phyloP scores from a whole-genome alignment of 108 stramenopile genomes.

The Cyclostephanos invisitatus region DNA sequence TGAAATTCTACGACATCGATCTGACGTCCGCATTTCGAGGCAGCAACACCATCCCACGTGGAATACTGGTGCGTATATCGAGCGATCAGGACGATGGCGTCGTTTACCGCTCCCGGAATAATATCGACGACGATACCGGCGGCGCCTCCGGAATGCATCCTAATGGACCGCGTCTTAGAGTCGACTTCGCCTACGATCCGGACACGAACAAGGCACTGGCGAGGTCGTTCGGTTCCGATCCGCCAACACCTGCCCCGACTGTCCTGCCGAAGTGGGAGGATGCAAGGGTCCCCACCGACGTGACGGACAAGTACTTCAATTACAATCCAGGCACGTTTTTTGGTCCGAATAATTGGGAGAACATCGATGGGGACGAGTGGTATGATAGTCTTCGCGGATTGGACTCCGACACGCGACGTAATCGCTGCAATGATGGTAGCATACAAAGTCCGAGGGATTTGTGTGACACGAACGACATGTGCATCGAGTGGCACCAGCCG shows the following conservation, averaged over 20 bases:
- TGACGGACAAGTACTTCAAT: constrained; percentile 26
- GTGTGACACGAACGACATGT: constrained; percentile 23
- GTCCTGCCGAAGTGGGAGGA: constrained; percentile 30
- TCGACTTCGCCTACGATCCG: constrained; percentile 32
- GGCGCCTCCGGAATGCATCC: background rate
- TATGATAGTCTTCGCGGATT: constrained; percentile 14
- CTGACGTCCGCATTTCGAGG: constrained; percentile 16
- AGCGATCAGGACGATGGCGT: constrained; percentile 32
- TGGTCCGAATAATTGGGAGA: constrained; percentile 26
- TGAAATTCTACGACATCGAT: constrained; percentile 11
- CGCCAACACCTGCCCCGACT: constrained; percentile 29
- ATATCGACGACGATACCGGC: background rate
- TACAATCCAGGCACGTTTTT: constrained; percentile 24
- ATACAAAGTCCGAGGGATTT: constrained; percentile 43
- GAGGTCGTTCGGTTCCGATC: constrained; percentile 23
- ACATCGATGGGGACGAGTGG: constrained; percentile 9
- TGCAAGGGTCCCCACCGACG: background rate
- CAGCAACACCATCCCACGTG: background rate
- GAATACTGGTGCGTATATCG: background rate
- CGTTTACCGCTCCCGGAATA: constrained; percentile 25
- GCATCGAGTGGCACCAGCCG: constrained; percentile 29
- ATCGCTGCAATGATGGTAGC: constrained; percentile 18
- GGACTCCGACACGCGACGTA: constrained; percentile 2
- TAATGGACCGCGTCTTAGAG: constrained; percentile 20
- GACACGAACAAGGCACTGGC: constrained; percentile 10